Evolutionary conservation across 805 yeast species (phyloP), one percentile per base, ranked within the genome.

Genomic region (Pichia sporocuriosa): DNA sequence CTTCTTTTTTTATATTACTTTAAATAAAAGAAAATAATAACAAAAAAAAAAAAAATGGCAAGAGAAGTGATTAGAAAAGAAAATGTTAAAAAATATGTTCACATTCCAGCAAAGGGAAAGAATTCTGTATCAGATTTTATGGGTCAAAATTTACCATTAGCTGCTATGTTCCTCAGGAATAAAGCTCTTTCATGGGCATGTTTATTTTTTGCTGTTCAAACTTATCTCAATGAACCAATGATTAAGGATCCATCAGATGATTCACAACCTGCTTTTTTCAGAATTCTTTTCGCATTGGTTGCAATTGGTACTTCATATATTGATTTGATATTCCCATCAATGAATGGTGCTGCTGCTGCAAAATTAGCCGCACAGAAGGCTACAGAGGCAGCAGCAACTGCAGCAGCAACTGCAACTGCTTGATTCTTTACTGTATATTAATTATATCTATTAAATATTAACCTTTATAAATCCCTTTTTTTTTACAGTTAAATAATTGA

Each of bases 131-230:
- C 75, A 3, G 61, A 64, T 31, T 65, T 71, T 63, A 63, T 73
- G 22, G 59, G 77, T 6, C 77, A 73, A 52, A 68, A 77, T 35
- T 59, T 76, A 45, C 81, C 81, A 32, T 72, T 76, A 78, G 79
- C 76, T 2, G 81, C 81, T 35, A 76, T 76, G 81, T 75, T 76
- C 55, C 62, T 76, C 70, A 63, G 69, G 52, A 74, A 75, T 57
- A 76, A 72, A 54, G 59, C 75, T 47, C 57, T 76, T 51, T 66
- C 79, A 11, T 76, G 81, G 81, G 63, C 79, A 3, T 58, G 77
- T 20, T 53, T 73, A 21, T 73, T 76, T 53, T 57, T 76, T 47
- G 70, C 79, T 5, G 52, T 75, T 19, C 81, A 76, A 58, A 42
- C 72, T 1, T 75, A 58, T 49, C 62, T 76, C 54, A 70, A 61